Percentiles rank a stretch among this genome's conserved stretches.
These are phyloP conservation scores for Ophiosphaerella herpotricha DNA, from an alignment of 2,329 filamentous ascomycete genomes.

Conservation along the genomic window DNA sequence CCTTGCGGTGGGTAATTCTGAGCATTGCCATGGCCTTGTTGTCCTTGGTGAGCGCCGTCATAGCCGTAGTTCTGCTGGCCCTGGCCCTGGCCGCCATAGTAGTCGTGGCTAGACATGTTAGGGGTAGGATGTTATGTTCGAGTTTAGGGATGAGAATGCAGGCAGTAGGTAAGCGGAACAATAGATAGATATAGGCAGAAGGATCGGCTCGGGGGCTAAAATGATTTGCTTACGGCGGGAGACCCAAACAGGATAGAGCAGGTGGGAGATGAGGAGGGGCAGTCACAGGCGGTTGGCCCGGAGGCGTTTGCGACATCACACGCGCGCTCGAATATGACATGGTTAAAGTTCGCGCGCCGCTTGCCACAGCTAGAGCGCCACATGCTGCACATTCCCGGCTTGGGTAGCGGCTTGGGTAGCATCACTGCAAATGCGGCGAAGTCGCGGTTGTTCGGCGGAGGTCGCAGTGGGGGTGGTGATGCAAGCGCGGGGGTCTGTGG, in stretches of 20 bases:
- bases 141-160: not conserved
- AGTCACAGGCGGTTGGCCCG: conserved; percentile 15
- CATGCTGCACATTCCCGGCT: conserved; percentile 5
- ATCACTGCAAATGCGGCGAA: conserved; percentile 16
- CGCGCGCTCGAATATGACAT: conserved; percentile 25
- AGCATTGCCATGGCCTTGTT: conserved; percentile 30
- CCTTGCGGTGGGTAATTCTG: conserved; percentile 25
- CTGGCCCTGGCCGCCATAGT: conserved; percentile 36
- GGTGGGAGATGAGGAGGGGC: conserved; percentile 17
- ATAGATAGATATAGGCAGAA: conserved; percentile 5
- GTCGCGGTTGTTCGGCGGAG: conserved; percentile 8
- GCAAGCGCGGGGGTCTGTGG: conserved; percentile 3
- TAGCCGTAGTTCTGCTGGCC: conserved; percentile 30
- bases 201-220: conserved; percentile 7
- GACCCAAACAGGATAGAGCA: no score
- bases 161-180: not conserved
- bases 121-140: not conserved
- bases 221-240: conserved; percentile 20
- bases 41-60: conserved; percentile 26
- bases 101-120: conserved; percentile 35
- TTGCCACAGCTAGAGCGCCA: conserved; percentile 15
- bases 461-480: conserved; percentile 8
- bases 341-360: conserved; percentile 11
- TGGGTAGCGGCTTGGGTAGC: not conserved
- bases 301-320: conserved; percentile 25